phyloP scores from a whole-genome alignment of 371 early-diverging fungal species.

The Syncephalastrum contaminatum region DNA sequence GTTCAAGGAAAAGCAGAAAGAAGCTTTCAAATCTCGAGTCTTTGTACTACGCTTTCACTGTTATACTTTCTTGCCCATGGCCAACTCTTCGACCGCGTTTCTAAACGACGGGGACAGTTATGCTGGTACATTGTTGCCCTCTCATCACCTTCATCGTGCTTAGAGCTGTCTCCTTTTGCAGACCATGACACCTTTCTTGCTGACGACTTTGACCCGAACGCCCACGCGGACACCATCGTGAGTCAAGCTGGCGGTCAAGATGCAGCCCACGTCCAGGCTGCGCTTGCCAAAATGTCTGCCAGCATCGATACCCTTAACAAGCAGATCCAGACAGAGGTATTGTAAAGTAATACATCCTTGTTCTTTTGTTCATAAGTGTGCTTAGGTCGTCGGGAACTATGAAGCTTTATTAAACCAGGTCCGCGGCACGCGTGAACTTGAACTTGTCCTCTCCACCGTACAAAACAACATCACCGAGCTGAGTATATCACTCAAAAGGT shows the following conservation, averaged over 20 bases:
- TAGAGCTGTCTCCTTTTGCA: constrained; percentile 10
- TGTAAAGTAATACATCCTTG: background rate
- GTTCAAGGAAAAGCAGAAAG: too few species aligned
- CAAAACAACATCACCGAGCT: constrained; percentile 53
- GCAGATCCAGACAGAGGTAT: constrained; percentile 76
- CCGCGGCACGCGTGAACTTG: constrained; percentile 67
- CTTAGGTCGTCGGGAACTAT: constrained; percentile 69
- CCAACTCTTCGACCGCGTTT: too few species aligned
- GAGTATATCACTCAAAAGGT: constrained; percentile 65
- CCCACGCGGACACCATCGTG: constrained; percentile 53
- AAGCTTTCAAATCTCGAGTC: background rate
- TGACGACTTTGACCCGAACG: constrained; percentile 60
- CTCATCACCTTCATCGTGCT: background rate
- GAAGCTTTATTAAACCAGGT: constrained; percentile 71
- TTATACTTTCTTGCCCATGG: background rate
- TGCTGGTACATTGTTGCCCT: constrained; percentile 10
- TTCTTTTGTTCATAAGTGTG: background rate
- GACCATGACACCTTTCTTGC: constrained; percentile 63
- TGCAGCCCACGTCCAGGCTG: constrained; percentile 61
- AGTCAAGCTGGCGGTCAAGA: constrained; percentile 50
- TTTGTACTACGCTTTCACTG: background rate
- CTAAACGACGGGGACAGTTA: constrained; percentile 16
- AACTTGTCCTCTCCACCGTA: constrained; percentile 54
- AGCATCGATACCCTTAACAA: constrained; percentile 77
- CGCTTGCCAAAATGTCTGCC: constrained; percentile 70